Base-by-base conservation (phyloP, 2,329 filamentous ascomycete species). In the Phaeophleospora eucalypticola region DNA sequence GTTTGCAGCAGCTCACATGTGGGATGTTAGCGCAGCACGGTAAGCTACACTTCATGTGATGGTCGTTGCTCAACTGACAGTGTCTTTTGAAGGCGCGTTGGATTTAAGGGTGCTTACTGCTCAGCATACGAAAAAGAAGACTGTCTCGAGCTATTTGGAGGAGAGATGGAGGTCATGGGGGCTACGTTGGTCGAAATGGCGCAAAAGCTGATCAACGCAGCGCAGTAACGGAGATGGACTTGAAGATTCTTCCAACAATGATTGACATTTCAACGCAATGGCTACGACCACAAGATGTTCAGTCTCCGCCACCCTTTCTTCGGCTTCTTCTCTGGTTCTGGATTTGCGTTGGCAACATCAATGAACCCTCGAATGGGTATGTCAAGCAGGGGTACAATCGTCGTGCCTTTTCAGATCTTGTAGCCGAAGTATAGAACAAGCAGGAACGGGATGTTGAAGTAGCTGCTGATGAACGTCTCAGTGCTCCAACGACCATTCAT, bases 1-100 rank as follows among this genome's bases (percentile, higher is more conserved):
- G 77, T 81, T 80, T 58, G 78, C 76, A 1, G 78, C 79, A 1
- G 78, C 77, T 17, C 79, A 81, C 62, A 75, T 77, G 69, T 81
- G 78, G 79, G 78, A 82, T 65, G 77, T 78, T 1, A 69, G 70
- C 15, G 75, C 76, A 3, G 78, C 78, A 7, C 68, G 67, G 39
- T 68, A 66, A 45, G 69, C 68, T n/a, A 68, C 27, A 72, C 60
- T 80, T 58, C 72, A 70, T 43, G 75, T 41, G 15, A 7, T 29
- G 8, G n/a, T 41, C 21, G 35, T 16, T 17, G 3, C 24, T 7
- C 17, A 10, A 14, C 7, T 44, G 24, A 14, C 29, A 14, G 27
- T 36, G 34, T 6, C 37, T 44, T n/a, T 3, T 45, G 45, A 16
- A 43, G 37, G 18, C 41, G 48, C n/a, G 46, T 50, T 14, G 69